Evolutionary conservation across 148 eudicot species (phyloP), one percentile per base, ranked within the genome.

Genomic region (Persicaria tinctoria): DNA sequence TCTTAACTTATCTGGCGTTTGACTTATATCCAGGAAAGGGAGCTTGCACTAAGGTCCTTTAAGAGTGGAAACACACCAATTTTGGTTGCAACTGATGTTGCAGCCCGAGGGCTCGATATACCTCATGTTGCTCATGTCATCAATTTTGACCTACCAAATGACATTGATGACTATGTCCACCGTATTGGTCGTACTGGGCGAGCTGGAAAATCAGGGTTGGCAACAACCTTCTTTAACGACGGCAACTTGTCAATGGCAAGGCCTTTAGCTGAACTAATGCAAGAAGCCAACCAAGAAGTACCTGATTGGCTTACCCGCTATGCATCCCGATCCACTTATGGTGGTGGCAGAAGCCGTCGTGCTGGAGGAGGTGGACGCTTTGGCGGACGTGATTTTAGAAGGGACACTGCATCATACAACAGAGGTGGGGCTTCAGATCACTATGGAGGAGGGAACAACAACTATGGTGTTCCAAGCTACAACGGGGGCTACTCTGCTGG

Each of bases 141-240:
- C 73, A 93, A 93, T 78, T 93, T 89, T 60, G 98, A 93, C 85
- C 83, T 93, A 20, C 97, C 98, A 3, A 93, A 87, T 20, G 91
- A 88, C 85, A 87, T 93, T 16, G 96, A 89, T 48, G 98, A 93
- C 76, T 93, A 93, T 55, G 96, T 90, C 20, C 98, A 93, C 81
- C 86, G 98, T 69, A 90, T 90, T 3, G 97, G 97, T 18, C 87
- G 97, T 57, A 93, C 97, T 12, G 98, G 98, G 27, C 84, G 98
- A 64, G 98, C 98, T 76, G 98, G 98, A 23, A 93, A 93, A 76
- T 71, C 90, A 5, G 98, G 98, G 69, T 76, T 93, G 64, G 98
- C 98, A 12, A 93, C 98, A 14, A 96, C 98, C 41, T 93, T 92
- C 77, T 92, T 92, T 72, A 88, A 87, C 46, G 92, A 89, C 8